Base-by-base conservation (phyloP, 1,284 basidiomycete genomes). In the Veloporphyrellus conicus region DNA sequence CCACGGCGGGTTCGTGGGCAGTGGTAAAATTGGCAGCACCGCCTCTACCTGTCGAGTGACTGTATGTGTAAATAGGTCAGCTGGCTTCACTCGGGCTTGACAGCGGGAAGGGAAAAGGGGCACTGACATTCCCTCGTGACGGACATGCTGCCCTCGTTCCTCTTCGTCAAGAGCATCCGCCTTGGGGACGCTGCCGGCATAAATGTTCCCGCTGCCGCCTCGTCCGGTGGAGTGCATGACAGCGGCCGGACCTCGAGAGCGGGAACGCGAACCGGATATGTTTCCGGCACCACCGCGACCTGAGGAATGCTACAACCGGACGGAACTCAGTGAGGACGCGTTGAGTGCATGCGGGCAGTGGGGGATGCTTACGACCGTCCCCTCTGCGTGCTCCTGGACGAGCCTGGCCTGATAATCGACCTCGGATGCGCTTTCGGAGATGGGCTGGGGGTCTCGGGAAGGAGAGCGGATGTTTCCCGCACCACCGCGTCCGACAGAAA, bases 401-500 rank as follows among this genome's bases (percentile, higher is more conserved):
- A 79, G 55, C 10, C 71, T 69, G 19, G 73, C 66, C 50, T 84
- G 81, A 50, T 66, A 68, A 3, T 45, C 52, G 33, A 37, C n/a
- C 32, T 63, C 62, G 16, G 43, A 28, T 14, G 32, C 41, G n/a
- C 52, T 47, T 39, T 66, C 64, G 6, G 58, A 47, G 23, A 58
- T 62, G 47, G 67, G 66, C 4, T 51, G 58, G 43, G 72, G 67
- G 39, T 81, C 79, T 36, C 79, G 76, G 15, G 86, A 85, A 0
- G 82, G 81, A 4, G 84, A 83, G 41, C 83, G 81, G 32, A 90
- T 79, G 68, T 91, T 90, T 35, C 88, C 88, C 16, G 76, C 77
- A 22, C 88, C 88, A 31, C 88, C 88, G 28, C 88, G 78, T 16
- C 89, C 88, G 36, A 80, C 77, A 33, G 82, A 82, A 53, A 71